Evolutionary conservation across 140 eudicot species (phyloP).

Genomic region (Cichorium intybus): DNA sequence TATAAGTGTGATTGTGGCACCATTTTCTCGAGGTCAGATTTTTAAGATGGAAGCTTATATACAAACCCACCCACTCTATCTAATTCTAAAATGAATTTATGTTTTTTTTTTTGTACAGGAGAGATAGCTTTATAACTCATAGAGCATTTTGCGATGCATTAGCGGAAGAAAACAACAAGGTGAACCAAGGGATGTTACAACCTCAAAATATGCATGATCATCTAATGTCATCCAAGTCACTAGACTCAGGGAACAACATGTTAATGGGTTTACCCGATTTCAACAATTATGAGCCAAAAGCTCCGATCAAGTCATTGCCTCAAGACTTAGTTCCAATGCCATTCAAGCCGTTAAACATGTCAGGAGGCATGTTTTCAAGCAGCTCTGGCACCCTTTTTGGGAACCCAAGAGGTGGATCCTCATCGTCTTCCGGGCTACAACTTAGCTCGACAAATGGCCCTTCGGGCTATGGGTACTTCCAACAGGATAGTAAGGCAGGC

Average conservation of each 20-base stretch:
- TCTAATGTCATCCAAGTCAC: slow-evolving; percentile 35
- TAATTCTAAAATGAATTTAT: not conserved
- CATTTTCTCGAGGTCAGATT: slow-evolving; percentile 73
- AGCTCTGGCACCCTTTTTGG: slow-evolving; percentile 58
- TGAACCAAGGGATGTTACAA: slow-evolving; percentile 49
- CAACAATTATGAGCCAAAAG: slow-evolving; percentile 42
- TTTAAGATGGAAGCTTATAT: not conserved
- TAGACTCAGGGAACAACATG: slow-evolving; percentile 25
- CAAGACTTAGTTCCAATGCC: slow-evolving; percentile 54
- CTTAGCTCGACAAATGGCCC: slow-evolving; percentile 60
- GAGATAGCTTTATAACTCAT: slow-evolving; percentile 85
- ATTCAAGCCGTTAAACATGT: slow-evolving; percentile 63
- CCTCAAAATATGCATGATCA: slow-evolving; percentile 48
- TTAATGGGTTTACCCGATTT: slow-evolving; percentile 56
- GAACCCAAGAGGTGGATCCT: slow-evolving; percentile 45
- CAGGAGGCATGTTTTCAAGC: slow-evolving; percentile 55
- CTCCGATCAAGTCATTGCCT: slow-evolving; percentile 39
- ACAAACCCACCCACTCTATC: too few species aligned
- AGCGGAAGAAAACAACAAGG: slow-evolving; percentile 80
- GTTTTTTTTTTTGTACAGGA: slow-evolving; percentile 34
- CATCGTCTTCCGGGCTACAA: slow-evolving; percentile 72
- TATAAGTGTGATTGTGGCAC: slow-evolving; percentile 89
- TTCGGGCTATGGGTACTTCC: slow-evolving; percentile 31
- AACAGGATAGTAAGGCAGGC: slow-evolving; percentile 43
- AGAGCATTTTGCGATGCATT: slow-evolving; percentile 87